These are phyloP conservation scores for Ophiocordyceps unilateralis DNA, from an alignment of 2,329 filamentous ascomycete genomes.

Conservation along the genomic window DNA sequence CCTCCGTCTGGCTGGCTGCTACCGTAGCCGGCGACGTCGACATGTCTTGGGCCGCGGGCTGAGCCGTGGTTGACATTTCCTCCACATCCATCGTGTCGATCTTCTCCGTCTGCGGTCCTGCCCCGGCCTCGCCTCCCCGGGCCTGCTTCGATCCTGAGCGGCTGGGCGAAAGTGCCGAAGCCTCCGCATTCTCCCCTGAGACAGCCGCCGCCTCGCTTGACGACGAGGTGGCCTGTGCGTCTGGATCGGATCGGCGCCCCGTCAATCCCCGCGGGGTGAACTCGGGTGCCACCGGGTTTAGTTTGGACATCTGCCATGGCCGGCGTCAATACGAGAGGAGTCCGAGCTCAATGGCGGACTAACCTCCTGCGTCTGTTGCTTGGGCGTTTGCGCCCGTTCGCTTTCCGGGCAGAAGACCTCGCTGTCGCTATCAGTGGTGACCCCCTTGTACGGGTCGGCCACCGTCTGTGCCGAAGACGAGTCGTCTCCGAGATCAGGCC, in stretches of 20 bases:
- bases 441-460: slow-evolving; percentile 15
- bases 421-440: slow-evolving; percentile 6
- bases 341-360: slow-evolving; percentile 1
- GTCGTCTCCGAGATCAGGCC: slow-evolving; percentile 16
- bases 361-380: slow-evolving; percentile 31
- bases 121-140: background rate
- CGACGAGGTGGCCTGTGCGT: background rate
- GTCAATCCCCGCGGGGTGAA: slow-evolving; percentile 28
- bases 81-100: background rate
- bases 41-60: background rate
- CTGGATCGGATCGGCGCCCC: background rate
- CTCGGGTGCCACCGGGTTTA: slow-evolving; percentile 37
- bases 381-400: slow-evolving; percentile 11
- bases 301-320: slow-evolving; percentile 27
- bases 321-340: slow-evolving; percentile 19
- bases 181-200: background rate
- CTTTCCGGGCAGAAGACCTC: slow-evolving; percentile 7
- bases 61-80: slow-evolving; percentile 7
- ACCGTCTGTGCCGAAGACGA: slow-evolving; percentile 17
- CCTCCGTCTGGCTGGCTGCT: background rate
- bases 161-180: background rate
- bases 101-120: background rate
- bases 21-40: background rate
- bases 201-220: background rate
- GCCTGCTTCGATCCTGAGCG: slow-evolving; percentile 12